Evolutionary conservation across 192 early-diverging fungal genomes (phyloP).

Genomic region (Coemansia sp.): DNA sequence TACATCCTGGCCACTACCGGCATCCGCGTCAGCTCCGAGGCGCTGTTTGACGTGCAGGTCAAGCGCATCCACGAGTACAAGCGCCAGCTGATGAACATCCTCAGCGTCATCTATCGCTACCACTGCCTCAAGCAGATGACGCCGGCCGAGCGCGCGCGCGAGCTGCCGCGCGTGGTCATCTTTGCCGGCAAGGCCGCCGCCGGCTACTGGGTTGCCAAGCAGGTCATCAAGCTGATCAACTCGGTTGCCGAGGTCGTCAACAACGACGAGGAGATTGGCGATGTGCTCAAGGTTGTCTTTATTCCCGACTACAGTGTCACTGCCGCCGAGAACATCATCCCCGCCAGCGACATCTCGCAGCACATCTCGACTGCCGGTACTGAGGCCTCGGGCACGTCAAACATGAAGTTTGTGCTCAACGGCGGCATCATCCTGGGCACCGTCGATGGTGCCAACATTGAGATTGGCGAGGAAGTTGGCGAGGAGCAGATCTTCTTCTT

Average conservation of each 20-base stretch:
- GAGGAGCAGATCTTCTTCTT: constrained; percentile 98
- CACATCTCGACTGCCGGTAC: constrained; percentile 99
- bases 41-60: constrained; percentile 95
- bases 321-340: constrained; percentile 91
- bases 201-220: constrained; percentile 98
- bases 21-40: constrained; percentile 75
- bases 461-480: constrained; percentile 95
- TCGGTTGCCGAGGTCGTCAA: constrained; percentile 87
- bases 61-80: constrained; percentile 99
- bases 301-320: constrained; percentile 99
- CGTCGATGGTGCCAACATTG: constrained; percentile 97
- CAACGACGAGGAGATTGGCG: constrained; percentile 72
- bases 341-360: constrained; percentile 98
- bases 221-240: constrained; percentile 99
- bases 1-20: constrained; percentile 69
- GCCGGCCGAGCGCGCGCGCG: constrained; percentile 58
- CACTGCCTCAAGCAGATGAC: constrained; percentile 75
- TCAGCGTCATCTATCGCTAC: constrained; percentile 94
- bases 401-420: constrained; percentile 99
- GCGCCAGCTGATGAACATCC: constrained; percentile 98
- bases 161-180: constrained; percentile 73
- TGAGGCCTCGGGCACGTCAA: constrained; percentile 97
- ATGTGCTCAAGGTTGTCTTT: constrained; percentile 92
- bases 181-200: constrained; percentile 98
- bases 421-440: constrained; percentile 97